Percentiles rank a stretch among this genome's conserved stretches.
Evolutionary conservation across 2,329 filamentous ascomycete species (phyloP).

Genomic region (Alternaria arbusti): DNA sequence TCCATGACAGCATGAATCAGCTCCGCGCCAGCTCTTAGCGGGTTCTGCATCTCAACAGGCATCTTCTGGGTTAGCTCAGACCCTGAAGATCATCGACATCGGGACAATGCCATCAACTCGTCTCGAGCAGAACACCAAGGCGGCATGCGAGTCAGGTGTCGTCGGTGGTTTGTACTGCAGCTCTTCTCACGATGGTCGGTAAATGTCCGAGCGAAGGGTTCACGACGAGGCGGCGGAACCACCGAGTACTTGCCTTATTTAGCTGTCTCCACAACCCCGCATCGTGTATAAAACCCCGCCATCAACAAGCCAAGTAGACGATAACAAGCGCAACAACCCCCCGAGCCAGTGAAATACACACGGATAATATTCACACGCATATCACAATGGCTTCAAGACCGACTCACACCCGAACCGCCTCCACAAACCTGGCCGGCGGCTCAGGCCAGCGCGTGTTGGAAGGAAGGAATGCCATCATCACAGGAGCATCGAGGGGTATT

Average conservation of each 20-base stretch:
- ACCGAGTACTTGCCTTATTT: conserved; percentile 23
- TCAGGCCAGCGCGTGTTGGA: conserved; percentile 55
- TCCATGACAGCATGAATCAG: conserved; percentile 1
- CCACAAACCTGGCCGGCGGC: conserved; percentile 48
- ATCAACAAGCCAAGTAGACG: conserved; percentile 9
- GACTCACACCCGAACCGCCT: conserved; percentile 41
- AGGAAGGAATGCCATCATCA: conserved; percentile 80
- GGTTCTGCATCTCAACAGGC: background rate
- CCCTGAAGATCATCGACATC: conserved; percentile 10
- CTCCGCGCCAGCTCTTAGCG: conserved; percentile 1
- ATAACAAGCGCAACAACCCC: background rate
- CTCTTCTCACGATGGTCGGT: conserved; percentile 5
- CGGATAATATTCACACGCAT: background rate
- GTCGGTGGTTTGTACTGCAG: background rate
- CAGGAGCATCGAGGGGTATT: conserved; percentile 77
- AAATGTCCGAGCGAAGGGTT: background rate
- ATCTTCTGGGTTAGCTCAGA: conserved; percentile 6
- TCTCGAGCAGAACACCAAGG: background rate
- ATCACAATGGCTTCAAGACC: conserved; percentile 49
- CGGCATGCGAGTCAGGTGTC: background rate
- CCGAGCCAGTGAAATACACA: background rate
- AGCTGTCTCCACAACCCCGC: conserved; percentile 26
- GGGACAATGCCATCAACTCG: conserved; percentile 2
- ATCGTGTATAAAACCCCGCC: conserved; percentile 27
- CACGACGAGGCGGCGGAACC: conserved; percentile 17